phyloP scores from a whole-genome alignment of 1,284 basidiomycete genomes.

The Inonotus hispidus region DNA sequence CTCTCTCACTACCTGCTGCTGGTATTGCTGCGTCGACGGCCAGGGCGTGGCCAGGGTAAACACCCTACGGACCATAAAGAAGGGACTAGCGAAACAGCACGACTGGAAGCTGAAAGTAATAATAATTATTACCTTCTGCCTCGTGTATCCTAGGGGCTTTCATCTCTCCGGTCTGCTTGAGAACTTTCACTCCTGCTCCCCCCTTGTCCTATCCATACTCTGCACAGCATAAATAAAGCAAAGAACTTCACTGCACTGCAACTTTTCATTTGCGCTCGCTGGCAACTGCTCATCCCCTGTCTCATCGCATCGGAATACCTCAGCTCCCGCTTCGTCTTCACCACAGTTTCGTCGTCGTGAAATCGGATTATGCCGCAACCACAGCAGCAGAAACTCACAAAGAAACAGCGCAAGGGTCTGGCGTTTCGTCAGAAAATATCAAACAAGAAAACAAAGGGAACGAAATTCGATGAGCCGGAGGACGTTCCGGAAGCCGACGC shows the following conservation, averaged over 20 bases:
- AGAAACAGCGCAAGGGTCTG: constrained; percentile 21
- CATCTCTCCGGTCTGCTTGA: constrained; percentile 5
- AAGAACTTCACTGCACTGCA: background rate
- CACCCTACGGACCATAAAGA: constrained; percentile 1
- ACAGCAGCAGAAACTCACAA: constrained; percentile 19
- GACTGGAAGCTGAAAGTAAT: background rate
- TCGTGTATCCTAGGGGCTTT: constrained; percentile 14
- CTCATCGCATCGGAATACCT: background rate
- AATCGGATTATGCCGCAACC: background rate
- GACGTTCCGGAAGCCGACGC: constrained; percentile 13
- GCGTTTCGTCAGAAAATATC: constrained; percentile 18
- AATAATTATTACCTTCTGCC: background rate
- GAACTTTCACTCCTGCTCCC: background rate
- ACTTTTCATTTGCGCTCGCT: background rate
- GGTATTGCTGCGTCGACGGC: background rate
- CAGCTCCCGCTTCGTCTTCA: background rate
- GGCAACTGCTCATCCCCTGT: background rate
- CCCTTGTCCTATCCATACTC: background rate
- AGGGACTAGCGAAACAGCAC: background rate
- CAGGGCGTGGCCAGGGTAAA: constrained; percentile 4
- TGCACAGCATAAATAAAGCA: background rate
- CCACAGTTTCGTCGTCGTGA: background rate
- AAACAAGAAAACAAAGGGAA: constrained; percentile 19
- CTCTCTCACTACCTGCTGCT: background rate
- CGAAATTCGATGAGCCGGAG: constrained; percentile 6